Evolutionary conservation across 1,284 basidiomycete genomes (phyloP).

Genomic region (Ceratobasidium sp.): DNA sequence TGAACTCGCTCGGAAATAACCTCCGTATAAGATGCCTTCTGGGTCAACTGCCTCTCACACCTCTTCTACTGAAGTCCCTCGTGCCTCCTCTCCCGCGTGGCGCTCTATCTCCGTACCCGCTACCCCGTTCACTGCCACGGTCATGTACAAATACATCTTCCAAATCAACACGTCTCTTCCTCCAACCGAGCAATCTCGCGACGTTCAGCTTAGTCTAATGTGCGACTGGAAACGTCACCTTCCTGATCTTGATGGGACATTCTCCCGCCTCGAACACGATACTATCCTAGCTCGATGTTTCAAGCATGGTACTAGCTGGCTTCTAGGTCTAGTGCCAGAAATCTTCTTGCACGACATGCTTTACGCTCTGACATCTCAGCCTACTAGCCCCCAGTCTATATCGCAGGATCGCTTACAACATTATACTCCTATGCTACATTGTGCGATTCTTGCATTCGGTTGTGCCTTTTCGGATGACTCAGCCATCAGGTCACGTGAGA

Average conservation of each 20-base stretch:
- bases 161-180: constrained; percentile 8
- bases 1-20: background rate
- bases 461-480: constrained; percentile 71
- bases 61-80: background rate
- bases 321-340: constrained; percentile 61
- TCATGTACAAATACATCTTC: constrained; percentile 21
- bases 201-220: background rate
- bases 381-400: background rate
- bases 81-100: background rate
- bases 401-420: constrained; percentile 53
- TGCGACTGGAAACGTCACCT: constrained; percentile 31
- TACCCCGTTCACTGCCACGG: background rate
- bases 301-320: constrained; percentile 73
- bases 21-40: background rate
- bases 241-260: background rate
- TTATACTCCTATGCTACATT: constrained; percentile 80
- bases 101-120: background rate
- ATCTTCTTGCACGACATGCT: constrained; percentile 71
- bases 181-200: background rate
- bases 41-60: background rate
- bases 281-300: constrained; percentile 67
- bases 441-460: constrained; percentile 71
- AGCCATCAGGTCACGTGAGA: constrained; percentile 61
- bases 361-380: background rate
- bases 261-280: constrained; percentile 50